Conservation (phyloP, 257 asterid species). For the Petunia secreta region DNA sequence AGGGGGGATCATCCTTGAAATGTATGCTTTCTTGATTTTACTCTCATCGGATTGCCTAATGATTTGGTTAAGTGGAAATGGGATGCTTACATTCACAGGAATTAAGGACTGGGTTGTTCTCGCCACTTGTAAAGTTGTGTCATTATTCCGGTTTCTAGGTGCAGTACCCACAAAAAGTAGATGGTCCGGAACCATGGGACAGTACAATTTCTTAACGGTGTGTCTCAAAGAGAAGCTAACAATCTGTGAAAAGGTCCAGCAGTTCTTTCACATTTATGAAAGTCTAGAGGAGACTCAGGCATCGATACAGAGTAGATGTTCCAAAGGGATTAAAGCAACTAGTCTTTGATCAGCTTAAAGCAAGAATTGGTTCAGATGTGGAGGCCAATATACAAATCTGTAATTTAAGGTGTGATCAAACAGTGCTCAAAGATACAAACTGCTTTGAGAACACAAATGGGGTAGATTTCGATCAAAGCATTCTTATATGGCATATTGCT, state of each 20-base stretch:
- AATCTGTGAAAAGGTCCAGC: conserved; percentile 3
- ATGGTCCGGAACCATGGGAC: conserved; percentile 46
- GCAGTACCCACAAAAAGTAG: conserved; percentile 27
- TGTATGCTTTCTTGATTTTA: conserved; percentile 28
- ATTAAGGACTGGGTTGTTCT: background rate
- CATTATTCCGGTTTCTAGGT: background rate
- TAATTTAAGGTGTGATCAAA: conserved; percentile 23
- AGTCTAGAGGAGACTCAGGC: conserved; percentile 22
- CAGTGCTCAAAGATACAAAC: background rate
- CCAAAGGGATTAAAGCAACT: conserved; percentile 13
- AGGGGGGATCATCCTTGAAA: conserved; percentile 35
- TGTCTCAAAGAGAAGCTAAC: conserved; percentile 28
- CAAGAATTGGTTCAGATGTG: background rate
- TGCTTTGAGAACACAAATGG: background rate
- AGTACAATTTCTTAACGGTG: conserved; percentile 30
- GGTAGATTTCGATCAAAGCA: conserved; percentile 38
- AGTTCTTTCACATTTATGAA: background rate
- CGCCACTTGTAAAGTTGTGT: background rate
- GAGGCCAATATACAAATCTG: background rate
- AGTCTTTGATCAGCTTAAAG: conserved; percentile 24
- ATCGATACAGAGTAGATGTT: conserved; percentile 1
- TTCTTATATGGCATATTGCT: conserved; percentile 43
- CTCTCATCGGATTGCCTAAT: conserved; percentile 22
- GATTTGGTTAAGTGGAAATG: conserved; percentile 21
- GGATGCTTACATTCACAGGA: background rate